Conservation (phyloP, 2,329 filamentous ascomycete genomes). For the Phialemonium atrogriseum region DNA sequence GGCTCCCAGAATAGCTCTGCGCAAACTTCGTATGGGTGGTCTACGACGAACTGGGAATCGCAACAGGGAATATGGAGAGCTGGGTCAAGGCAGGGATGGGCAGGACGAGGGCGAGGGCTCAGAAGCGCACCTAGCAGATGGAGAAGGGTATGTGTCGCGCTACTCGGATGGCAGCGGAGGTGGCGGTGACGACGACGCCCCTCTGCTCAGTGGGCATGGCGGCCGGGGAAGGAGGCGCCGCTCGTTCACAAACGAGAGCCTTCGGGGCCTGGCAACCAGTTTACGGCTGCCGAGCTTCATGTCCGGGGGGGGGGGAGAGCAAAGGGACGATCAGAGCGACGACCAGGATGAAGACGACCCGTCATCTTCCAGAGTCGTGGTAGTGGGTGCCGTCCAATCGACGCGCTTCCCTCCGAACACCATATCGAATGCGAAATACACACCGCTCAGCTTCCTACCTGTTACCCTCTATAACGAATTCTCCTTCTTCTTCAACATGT, state of each 20-base stretch:
- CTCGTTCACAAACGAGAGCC: conserved; percentile 30
- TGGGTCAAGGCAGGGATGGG: conserved; percentile 47
- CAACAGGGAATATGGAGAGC: conserved; percentile 49
- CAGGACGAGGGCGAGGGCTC: conserved; percentile 62
- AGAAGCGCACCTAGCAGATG: conserved; percentile 58
- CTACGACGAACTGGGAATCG: conserved; percentile 48
- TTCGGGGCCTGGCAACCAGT: conserved; percentile 35
- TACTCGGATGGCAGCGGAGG: conserved; percentile 52
- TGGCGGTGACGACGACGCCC: conserved; percentile 65
- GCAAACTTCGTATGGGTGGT: conserved; percentile 60
- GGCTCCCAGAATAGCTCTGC: conserved; percentile 58
- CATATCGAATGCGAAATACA: conserved; percentile 97
- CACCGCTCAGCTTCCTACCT: conserved; percentile 86
- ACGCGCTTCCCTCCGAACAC: conserved; percentile 81
- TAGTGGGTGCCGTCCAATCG: conserved; percentile 65
- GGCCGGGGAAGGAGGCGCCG: conserved; percentile 21
- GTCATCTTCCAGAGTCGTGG: conserved; percentile 63
- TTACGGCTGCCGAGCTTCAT: conserved; percentile 63
- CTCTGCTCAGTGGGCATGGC: conserved; percentile 50
- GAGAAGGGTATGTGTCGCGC: conserved; percentile 43
- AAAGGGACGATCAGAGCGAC: conserved; percentile 37
- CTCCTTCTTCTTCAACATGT: conserved; percentile 99
- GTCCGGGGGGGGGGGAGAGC: conserved; percentile 27
- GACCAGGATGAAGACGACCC: conserved; percentile 51
- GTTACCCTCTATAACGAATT: conserved; percentile 97